Evolutionary conservation across 441 rosid genomes (phyloP).

Genomic region (Gossypium laxum): DNA sequence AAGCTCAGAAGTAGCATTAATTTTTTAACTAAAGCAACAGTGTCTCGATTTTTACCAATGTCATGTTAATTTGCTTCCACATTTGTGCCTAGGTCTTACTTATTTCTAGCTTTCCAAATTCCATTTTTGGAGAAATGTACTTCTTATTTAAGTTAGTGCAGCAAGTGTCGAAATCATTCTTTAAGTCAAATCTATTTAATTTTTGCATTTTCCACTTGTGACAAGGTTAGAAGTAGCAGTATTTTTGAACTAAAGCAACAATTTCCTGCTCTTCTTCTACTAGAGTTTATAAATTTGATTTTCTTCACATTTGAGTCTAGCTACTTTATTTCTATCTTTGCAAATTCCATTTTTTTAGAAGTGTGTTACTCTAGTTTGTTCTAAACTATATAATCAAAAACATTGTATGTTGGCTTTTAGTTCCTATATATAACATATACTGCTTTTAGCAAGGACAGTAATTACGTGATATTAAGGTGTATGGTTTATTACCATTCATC

Average conservation of each 20-base stretch:
- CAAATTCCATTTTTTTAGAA: not conserved
- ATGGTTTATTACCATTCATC: not conserved
- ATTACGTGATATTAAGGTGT: not conserved
- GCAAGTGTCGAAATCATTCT: not conserved
- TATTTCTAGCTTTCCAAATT: not conserved
- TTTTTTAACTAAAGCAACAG: not conserved
- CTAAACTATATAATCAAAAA: not conserved
- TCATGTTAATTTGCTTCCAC: not conserved
- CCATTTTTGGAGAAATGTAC: not conserved
- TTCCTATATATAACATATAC: not conserved
- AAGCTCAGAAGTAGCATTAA: not conserved
- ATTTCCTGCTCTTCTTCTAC: not conserved
- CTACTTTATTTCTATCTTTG: not conserved
- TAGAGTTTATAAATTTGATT: not conserved
- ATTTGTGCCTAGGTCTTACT: not conserved
- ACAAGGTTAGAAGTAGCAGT: not conserved
- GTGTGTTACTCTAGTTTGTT: not conserved
- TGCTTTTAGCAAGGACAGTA: not conserved
- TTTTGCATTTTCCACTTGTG: not conserved
- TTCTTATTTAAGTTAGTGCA: not conserved
- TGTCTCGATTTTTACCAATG: not conserved
- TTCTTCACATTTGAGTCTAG: slow-evolving; percentile 1
- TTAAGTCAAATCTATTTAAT: not conserved
- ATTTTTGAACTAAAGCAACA: not conserved
- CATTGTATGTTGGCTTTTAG: not conserved